These are phyloP conservation scores for Toxoplasma gondii DNA, from an alignment of 169 alveolate genomes.

Conservation along the genomic window DNA sequence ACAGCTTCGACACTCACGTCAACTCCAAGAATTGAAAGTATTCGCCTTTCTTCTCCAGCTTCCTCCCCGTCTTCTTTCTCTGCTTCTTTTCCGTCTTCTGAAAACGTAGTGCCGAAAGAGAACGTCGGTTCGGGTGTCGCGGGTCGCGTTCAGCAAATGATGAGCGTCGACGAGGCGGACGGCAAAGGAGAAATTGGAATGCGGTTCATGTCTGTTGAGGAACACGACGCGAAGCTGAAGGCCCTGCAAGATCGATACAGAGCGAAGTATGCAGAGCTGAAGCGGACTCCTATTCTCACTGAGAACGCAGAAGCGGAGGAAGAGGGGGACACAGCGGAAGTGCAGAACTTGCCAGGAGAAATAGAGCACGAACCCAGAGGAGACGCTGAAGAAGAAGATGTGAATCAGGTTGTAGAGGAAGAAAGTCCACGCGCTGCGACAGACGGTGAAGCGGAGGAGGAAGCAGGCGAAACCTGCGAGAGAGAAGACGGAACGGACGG, in stretches of 20 bases:
- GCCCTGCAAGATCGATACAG: background rate
- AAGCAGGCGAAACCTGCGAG: background rate
- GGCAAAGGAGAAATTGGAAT: background rate
- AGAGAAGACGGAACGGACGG: background rate
- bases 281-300: background rate
- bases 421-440: background rate
- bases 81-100: background rate
- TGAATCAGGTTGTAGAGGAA: background rate
- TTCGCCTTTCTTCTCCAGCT: background rate
- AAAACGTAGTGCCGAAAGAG: background rate
- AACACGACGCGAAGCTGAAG: background rate
- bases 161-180: background rate
- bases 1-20: background rate
- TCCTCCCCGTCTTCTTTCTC: background rate
- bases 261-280: constrained; percentile 9
- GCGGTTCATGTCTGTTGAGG: background rate
- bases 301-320: background rate
- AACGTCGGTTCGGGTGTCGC: background rate
- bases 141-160: background rate
- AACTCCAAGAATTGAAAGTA: background rate
- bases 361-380: background rate
- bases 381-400: background rate
- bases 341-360: background rate
- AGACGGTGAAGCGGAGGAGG: background rate
- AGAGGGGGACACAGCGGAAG: background rate